Conservation (phyloP, 805 yeast species). For the Yamadazyma insecticola region DNA sequence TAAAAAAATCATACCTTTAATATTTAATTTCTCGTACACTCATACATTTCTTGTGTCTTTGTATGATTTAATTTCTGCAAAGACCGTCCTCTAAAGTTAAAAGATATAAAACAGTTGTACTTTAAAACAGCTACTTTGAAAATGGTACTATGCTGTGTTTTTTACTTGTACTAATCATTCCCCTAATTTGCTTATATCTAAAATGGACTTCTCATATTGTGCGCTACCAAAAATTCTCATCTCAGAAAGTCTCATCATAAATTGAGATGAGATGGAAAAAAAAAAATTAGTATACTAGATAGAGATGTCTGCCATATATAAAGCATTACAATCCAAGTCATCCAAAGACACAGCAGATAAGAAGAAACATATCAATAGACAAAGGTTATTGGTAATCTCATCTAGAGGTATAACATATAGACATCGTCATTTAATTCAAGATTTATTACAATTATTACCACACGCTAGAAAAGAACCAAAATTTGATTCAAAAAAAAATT, state of each 20-base stretch:
- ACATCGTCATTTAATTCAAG: conserved; percentile 90
- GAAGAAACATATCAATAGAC: conserved; percentile 58
- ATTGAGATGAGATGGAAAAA: conserved; percentile 4
- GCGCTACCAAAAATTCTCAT: not conserved
- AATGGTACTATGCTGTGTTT: no score
- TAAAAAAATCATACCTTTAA: no score
- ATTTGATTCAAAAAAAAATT: conserved; percentile 85
- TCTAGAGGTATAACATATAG: conserved; percentile 94
- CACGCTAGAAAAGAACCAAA: conserved; percentile 97
- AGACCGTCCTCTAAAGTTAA: no score
- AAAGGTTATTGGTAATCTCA: conserved; percentile 81
- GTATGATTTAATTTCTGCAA: no score
- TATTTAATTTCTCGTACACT: no score
- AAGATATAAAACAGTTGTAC: no score
- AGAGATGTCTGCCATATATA: conserved; percentile 42
- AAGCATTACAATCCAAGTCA: conserved; percentile 40
- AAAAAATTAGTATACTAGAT: not conserved
- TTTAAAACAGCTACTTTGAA: no score
- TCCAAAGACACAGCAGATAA: conserved; percentile 46
- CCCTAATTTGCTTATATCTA: no score
- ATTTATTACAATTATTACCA: conserved; percentile 74
- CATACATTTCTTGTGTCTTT: no score
- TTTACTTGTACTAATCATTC: no score
- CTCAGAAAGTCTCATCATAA: not conserved
- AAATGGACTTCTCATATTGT: no score